Evolutionary conservation across 2,329 filamentous ascomycete genomes (phyloP), one percentile per base, ranked within the genome.

Genomic region (Clarireedia monteithiana): DNA sequence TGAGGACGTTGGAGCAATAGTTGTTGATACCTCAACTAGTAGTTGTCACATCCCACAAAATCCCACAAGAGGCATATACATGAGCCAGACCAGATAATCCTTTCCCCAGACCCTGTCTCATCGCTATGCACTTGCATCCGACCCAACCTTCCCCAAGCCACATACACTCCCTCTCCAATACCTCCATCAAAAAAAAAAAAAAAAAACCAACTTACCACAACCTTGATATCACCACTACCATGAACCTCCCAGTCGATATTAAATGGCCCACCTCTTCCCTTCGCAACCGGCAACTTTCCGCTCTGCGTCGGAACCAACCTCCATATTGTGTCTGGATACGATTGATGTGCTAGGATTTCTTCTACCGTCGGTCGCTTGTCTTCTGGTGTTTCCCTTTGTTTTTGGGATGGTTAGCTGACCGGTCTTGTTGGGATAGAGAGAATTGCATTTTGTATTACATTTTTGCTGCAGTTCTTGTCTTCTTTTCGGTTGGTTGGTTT

Each of bases 211-310:
- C 58, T 42, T 52, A 94, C 89, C 64, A 90, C 76, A 61, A 94
- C 73, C 73, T 88, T 87, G 61, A 80, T 77, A 48, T 85, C 80
- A 3, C 89, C 89, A 59, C 78, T 73, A 55, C 90, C 89, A 73
- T 95, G 89, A 48, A 94, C 75, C 71, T 94, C 88, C 78, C 88
- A 95, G 53, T 82, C 77, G 52, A 95, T 82, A 47, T 86, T 79
- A 62, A 95, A 74, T 20, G 89, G 89, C 2, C 88, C 89, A 60
- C 89, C 86, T 64, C 88, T 80, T 39, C 74, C 80, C 55, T 79
- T 75, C n/a, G 86, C 89, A 27, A 89, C 88, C 2, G 80, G 71
- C 6, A 82, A 67, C 45, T 77, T 77, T 4, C 85, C 89, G 50
- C 78, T 76, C 42, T 76, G 75, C 48, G 83, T 77, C 5, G 89